phyloP scores from a whole-genome alignment of 1,284 basidiomycete species.

The Jaminaea rosea region DNA sequence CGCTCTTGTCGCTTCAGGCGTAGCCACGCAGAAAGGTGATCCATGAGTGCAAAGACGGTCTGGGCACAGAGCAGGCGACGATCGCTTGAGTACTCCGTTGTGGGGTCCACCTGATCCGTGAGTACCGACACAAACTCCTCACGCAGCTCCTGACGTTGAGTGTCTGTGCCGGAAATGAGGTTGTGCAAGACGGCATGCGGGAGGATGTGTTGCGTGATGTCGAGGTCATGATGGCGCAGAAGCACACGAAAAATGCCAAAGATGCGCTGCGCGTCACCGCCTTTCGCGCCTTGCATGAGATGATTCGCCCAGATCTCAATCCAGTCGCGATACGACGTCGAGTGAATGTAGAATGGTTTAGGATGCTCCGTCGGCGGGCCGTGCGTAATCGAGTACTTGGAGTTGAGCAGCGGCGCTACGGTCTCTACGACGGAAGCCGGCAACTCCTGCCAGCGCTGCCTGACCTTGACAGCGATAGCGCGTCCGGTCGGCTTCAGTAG shows the following conservation, averaged over 20 bases:
- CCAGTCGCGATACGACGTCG: conserved; percentile 88
- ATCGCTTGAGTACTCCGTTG: conserved; percentile 23
- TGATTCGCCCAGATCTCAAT: conserved; percentile 78
- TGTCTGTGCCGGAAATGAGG: conserved; percentile 66
- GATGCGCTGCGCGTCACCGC: conserved; percentile 51
- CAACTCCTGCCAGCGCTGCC: conserved; percentile 61
- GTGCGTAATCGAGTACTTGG: conserved; percentile 33
- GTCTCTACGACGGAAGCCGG: conserved; percentile 80
- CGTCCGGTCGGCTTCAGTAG: conserved; percentile 51
- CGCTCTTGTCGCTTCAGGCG: conserved; percentile 49
- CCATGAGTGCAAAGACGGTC: conserved; percentile 87
- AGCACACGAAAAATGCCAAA: conserved; percentile 73
- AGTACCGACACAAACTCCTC: conserved; percentile 73
- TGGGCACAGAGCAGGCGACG: conserved; percentile 52
- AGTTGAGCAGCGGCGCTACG: conserved; percentile 63
- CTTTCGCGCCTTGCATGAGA: conserved; percentile 60
- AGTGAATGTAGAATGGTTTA: conserved; percentile 58
- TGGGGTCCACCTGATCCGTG: conserved; percentile 64
- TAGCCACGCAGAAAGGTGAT: conserved; percentile 88
- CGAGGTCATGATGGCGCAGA: conserved; percentile 77
- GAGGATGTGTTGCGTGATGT: conserved; percentile 77
- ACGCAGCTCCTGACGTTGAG: conserved; percentile 57
- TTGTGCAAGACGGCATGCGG: conserved; percentile 85
- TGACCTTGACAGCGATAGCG: conserved; percentile 54
- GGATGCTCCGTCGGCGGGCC: conserved; percentile 16